Percentiles rank a stretch among this genome's conserved stretches.
Conservation (phyloP, 2,329 filamentous ascomycete genomes). For the Monosporascus sp. region DNA sequence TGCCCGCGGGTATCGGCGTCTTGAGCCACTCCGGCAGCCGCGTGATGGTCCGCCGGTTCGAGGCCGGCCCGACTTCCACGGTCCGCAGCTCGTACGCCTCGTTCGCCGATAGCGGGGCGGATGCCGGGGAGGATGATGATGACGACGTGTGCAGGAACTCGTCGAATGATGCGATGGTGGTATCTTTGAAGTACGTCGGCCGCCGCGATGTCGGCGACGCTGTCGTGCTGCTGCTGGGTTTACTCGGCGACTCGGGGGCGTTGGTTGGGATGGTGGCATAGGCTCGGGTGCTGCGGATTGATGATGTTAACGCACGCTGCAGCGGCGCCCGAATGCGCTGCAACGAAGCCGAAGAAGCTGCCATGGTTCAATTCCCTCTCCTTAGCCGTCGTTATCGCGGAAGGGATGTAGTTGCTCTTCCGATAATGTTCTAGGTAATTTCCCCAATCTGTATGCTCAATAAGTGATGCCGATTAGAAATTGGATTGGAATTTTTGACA, state of each 20-base stretch:
- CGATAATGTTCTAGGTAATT: no score
- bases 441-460: no score
- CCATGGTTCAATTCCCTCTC: constrained; percentile 11
- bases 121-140: not conserved
- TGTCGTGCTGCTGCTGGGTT: constrained; percentile 7
- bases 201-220: constrained; percentile 19
- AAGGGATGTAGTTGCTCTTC: no score
- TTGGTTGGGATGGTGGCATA: constrained; percentile 26
- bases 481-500: constrained; percentile 6
- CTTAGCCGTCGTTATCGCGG: no score
- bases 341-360: constrained; percentile 19
- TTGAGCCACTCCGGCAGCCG: constrained; percentile 92
- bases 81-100: constrained; percentile 59
- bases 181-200: constrained; percentile 57
- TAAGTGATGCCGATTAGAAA: constrained; percentile 10
- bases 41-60: constrained; percentile 59
- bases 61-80: constrained; percentile 58
- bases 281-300: constrained; percentile 11
- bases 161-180: constrained; percentile 49
- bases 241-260: constrained; percentile 21
- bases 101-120: constrained; percentile 35
- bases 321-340: constrained; percentile 23
- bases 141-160: constrained; percentile 48
- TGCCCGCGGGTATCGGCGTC: constrained; percentile 82
- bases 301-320: constrained; percentile 20